Conservation (phyloP, 2,329 filamentous ascomycete species). For the Colletotrichum musicola region DNA sequence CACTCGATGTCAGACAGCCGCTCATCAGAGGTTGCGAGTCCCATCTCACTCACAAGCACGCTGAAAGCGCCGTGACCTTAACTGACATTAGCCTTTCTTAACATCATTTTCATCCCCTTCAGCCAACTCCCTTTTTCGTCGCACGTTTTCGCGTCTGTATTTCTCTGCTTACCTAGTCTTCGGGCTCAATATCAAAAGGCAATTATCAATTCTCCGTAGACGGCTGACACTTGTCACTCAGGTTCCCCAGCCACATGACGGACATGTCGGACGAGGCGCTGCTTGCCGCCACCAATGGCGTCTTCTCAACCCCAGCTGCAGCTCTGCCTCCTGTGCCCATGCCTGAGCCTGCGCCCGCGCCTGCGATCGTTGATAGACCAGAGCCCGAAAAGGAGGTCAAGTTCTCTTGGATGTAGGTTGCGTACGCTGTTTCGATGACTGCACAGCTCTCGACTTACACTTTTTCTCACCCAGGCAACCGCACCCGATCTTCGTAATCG, state of each 20-base stretch:
- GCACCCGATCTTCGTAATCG: constrained; percentile 67
- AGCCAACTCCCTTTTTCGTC: too few relatives aligned
- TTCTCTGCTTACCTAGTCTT: too few relatives aligned
- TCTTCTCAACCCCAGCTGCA: not conserved
- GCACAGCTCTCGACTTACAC: constrained; percentile 31
- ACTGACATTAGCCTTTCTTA: not conserved
- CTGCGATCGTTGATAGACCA: not conserved
- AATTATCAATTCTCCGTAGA: not conserved
- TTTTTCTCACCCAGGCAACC: constrained; percentile 56
- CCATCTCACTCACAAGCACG: not conserved
- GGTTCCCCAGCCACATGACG: not conserved
- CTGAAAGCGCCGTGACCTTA: not conserved
- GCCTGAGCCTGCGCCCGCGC: not conserved
- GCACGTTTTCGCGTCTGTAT: too few relatives aligned
- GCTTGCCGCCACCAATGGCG: constrained; percentile 25
- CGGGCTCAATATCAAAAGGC: too few relatives aligned
- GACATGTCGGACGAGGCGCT: constrained; percentile 25
- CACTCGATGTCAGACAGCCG: not conserved
- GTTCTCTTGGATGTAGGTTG: constrained; percentile 56
- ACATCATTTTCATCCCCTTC: not conserved
- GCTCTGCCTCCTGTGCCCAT: not conserved
- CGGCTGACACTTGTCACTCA: constrained; percentile 13
- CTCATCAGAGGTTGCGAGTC: not conserved
- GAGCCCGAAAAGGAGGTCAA: constrained; percentile 5
- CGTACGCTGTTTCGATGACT: not conserved